Base-by-base conservation (phyloP, 805 yeast genomes). In the Candida awuae region DNA sequence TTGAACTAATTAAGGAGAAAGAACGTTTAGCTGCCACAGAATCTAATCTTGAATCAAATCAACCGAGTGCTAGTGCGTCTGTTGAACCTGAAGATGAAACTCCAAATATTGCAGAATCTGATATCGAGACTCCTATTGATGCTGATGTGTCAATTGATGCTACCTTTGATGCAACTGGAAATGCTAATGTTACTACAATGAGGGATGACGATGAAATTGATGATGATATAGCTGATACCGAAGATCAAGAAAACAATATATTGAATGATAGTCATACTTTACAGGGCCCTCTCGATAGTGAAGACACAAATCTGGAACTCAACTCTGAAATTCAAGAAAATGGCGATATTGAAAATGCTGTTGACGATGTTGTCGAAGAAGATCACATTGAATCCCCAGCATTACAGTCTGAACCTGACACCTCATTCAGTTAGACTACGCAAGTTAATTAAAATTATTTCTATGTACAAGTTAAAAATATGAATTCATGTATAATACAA, bases 1-100 rank as follows among this genome's bases (percentile, higher is more conserved):
- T 58, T 43, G 55, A 50, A 21, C 35, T 43, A 22, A 55, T 56
- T 30, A 55, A 52, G 35, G 55, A 55, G 41, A 37, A 37, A 21
- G 51, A 51, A 28, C 29, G 41, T 25, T 18, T 38, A 18, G 44
- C 41, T 29, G 44, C 40, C 3, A 4, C 22, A 13, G 28, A 37
- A 12, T 19, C 27, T 6, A 4, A 19, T 7, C 9, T 8, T 4
- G 12, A 12, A 13, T 7, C 10, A 2, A 21, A 13, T 13, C 32
- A 29, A 25, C 6, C 19, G 18, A 27, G 32, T 25, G 37, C 30
- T 6, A 33, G 34, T n/a, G 32, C 36, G 12, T 34, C 42, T 4
- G 35, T 38, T 17, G 34, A 37, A 19, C 44, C 42, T 8, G 37
- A 38, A 16, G 21, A 17, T 27, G 32, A 14, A 26, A 19, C 35